Base-by-base conservation (phyloP, 371 early-diverging fungal species). In the Chytridium lagenaria region DNA sequence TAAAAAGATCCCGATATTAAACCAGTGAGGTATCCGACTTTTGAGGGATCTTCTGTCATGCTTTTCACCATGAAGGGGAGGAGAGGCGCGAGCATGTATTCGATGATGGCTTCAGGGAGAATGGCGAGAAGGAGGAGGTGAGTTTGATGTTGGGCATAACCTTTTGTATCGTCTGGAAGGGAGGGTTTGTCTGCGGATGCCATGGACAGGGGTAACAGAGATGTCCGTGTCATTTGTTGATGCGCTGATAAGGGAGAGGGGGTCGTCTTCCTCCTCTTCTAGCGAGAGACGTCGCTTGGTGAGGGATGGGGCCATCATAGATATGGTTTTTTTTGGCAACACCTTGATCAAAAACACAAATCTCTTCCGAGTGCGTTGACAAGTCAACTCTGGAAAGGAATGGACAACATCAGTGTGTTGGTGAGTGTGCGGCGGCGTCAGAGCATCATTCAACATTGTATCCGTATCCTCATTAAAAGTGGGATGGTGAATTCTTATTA, bases 61-160 rank as follows among this genome's bases (percentile, higher is more conserved):
- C 59, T 34, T 1, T 77, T 68, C 38, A 81, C 77, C 49, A 84
- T 74, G 69, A 75, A 84, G 0, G 82, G 82, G 30, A 75, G 73
- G 34, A 82, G 74, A 5, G 84, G 82, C 0, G 72, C 55, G 12
- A 84, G 72, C 74, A 78, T 79, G 30, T 73, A 39, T 50, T 84
- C 84, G n/a, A 79, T 71, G 26, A 84, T 71, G 7, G 78, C 79
- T 59, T 84, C 84, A 22, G 84, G 83, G 7, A 83, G 49, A 23
- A 80, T 59, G 22, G 80, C 50, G 19, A 75, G 49, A 22, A 83
- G 70, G 36, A 80, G 66, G 49, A 78, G 33, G 50, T 40, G 30
- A 31, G 76, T 68, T 57, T 78, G 69, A 28, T 28, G 28, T 16
- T 12, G 66, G 7, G 61, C 57, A 7, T 26, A 10, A n/a, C n/a